phyloP scores from a whole-genome alignment of 2,329 filamentous ascomycete genomes.

The Bipolaris zeicola region DNA sequence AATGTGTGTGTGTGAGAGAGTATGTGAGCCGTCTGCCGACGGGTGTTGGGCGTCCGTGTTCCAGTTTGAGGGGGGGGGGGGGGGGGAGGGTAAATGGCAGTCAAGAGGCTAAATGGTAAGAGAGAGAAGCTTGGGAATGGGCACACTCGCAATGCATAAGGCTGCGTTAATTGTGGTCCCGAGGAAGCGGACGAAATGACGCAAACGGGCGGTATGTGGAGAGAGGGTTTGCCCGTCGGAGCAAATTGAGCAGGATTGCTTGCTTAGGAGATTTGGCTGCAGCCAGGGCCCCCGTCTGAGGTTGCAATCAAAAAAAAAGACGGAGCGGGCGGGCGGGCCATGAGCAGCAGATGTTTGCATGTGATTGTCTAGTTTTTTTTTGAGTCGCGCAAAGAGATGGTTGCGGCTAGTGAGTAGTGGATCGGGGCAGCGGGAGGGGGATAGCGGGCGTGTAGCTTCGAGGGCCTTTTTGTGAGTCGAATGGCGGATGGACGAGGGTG shows the following conservation, averaged over 20 bases:
- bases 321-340: background rate
- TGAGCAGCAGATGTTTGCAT: constrained; percentile 11
- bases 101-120: constrained; percentile 19
- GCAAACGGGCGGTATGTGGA: constrained; percentile 17
- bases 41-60: background rate
- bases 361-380: constrained; percentile 15
- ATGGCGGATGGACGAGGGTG: constrained; percentile 8
- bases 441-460: constrained; percentile 3
- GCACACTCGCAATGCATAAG: constrained; percentile 13
- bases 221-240: constrained; percentile 15
- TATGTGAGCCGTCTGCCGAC: background rate
- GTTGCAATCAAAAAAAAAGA: constrained; percentile 1
- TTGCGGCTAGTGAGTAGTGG: constrained; percentile 16
- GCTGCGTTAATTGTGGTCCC: constrained; percentile 17
- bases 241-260: constrained; percentile 10
- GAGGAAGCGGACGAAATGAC: constrained; percentile 18
- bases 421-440: constrained; percentile 9
- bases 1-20: background rate
- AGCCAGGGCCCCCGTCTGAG: constrained; percentile 4
- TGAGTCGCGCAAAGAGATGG: constrained; percentile 9
- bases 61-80: background rate
- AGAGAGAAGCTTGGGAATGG: constrained; percentile 5
- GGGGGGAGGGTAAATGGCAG: constrained; percentile 1
- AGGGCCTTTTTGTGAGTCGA: constrained; percentile 1
- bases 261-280: constrained; percentile 4